Base-by-base conservation (phyloP, 495 filamentous ascomycete species). In the Daldinia bambusicola region DNA sequence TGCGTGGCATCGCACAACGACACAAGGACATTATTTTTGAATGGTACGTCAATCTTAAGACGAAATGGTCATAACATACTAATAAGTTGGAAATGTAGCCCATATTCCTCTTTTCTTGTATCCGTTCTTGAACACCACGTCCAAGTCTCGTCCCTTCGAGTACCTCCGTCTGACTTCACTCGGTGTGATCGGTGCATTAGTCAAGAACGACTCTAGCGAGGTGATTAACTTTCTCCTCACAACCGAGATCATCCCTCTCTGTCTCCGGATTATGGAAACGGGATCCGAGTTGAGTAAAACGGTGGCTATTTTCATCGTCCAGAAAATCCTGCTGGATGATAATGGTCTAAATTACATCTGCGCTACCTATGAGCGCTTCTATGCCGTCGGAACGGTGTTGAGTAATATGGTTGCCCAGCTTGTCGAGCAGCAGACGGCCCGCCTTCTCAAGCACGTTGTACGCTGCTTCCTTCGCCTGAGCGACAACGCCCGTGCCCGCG, bases 261-360 rank as follows among this genome's bases (percentile, higher is more conserved):
- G 95, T 77, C 92, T 99, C 30, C 89, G 95, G 36, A 98, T 99
- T 76, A 99, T 99, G 95, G 95, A 99, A 84, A 99, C 95, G 0
- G 96, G 96, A 36, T 98, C 95, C 0, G 95, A 99, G 77, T 84
- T 99, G 50, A 97, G 94, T 85, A 99, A 99, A 84, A 99, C 95
- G 1, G 95, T 99, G 8, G 95, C 95, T 38, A 99, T 99, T 69
- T 99, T 99, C 83, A 99, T 99, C 75, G 95, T 99, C n/a, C 95
- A 99, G 83, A 99, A 99, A 82, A 99, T 99, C 37, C 82, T 99
- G 41, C 85, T 99, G 4, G 95, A 99, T 76, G 95, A 99, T 72
- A 92, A 95, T 77, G 95, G 95, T n/a, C 85, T 99, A 65, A 93
- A 92, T 41, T 99, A 99, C 78, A 99, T 99, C 64, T 99, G 95